Evolutionary conservation across 225 moss, liverwort and hornwort genomes (phyloP), one percentile per base, ranked within the genome.

Genomic region (Sphagnum tenellum): DNA sequence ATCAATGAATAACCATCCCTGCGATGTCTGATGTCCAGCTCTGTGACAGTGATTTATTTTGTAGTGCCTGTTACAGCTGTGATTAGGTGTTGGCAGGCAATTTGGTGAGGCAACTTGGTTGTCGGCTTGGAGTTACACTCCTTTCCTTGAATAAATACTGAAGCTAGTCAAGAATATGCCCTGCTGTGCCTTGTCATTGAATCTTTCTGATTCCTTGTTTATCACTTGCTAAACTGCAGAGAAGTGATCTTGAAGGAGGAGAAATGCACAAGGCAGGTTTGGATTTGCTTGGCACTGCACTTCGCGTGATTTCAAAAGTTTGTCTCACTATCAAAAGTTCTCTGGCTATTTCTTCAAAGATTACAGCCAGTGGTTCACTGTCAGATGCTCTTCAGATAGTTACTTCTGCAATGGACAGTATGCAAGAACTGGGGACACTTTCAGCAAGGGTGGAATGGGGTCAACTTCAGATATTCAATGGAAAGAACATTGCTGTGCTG

Each of bases 381-480:
- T 64, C 75, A 0, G 78, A 74, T 50, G 78, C 77, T 45, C 66
- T 94, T 59, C 77, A 77, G 57, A 75, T 94, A 45, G 78, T 94
- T 53, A 80, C 71, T 65, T 77, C 74, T 60, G 81, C 78, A 50
- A 69, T 91, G 59, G 59, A 66, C 59, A 77, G 73, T 62, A 77
- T 89, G 8, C 73, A 73, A 67, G 83, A 89, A 57, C 81, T 94
- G 48, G 89, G 91, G 65, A 81, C 72, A 51, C 65, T 68, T 0
- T 70, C 76, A 1, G 70, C 70, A 44, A 59, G 51, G 56, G 58
- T 52, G 9, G 52, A 5, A 66, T 45, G 74, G 74, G 58, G 71
- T 57, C 14, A 60, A 46, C 45, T 57, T 52, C 52, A 52, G 5
- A 9, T 52, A 5, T 5, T 52, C 59, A 13, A 9, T 52, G 52